Conservation (phyloP, 257 asterid genomes). For the Forsythia viridissima region DNA sequence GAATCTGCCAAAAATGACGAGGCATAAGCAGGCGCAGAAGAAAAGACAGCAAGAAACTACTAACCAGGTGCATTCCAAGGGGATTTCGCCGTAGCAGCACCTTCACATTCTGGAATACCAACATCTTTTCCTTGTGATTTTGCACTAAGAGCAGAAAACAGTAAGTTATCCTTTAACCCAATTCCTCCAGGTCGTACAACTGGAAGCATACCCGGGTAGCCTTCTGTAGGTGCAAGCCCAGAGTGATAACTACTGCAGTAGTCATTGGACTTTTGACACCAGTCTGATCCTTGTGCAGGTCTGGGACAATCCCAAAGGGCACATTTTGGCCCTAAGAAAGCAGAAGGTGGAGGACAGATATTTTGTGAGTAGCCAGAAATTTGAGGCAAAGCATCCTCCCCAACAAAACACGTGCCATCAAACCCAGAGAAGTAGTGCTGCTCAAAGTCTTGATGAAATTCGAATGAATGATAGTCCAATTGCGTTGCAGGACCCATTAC, state of each 20-base stretch:
- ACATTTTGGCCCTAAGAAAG: slow-evolving; percentile 94
- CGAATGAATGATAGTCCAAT: slow-evolving; percentile 55
- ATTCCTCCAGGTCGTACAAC: slow-evolving; percentile 90
- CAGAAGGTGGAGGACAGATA: slow-evolving; percentile 86
- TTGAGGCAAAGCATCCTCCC: slow-evolving; percentile 55
- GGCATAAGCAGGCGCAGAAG: neutral
- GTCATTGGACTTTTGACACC: slow-evolving; percentile 59
- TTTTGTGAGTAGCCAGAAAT: slow-evolving; percentile 54
- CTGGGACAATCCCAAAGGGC: slow-evolving; percentile 94
- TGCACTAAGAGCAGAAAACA: slow-evolving; percentile 86
- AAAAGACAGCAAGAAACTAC: slow-evolving; percentile 10
- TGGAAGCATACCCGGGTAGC: slow-evolving; percentile 74
- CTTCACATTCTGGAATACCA: slow-evolving; percentile 94
- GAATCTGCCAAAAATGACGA: neutral
- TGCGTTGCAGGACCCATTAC: slow-evolving; percentile 49
- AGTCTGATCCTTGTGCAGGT: slow-evolving; percentile 52
- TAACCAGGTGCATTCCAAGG: slow-evolving; percentile 98
- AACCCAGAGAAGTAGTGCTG: slow-evolving; percentile 58
- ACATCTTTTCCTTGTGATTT: slow-evolving; percentile 84
- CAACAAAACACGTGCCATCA: slow-evolving; percentile 50
- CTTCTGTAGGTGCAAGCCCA: slow-evolving; percentile 81
- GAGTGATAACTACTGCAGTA: slow-evolving; percentile 60
- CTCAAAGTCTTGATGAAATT: slow-evolving; percentile 64
- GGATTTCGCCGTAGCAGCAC: slow-evolving; percentile 97
- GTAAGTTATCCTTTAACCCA: slow-evolving; percentile 87